These are phyloP conservation scores for Plasmodium knowlesi DNA, from an alignment of 169 alveolate genomes.

Conservation along the genomic window DNA sequence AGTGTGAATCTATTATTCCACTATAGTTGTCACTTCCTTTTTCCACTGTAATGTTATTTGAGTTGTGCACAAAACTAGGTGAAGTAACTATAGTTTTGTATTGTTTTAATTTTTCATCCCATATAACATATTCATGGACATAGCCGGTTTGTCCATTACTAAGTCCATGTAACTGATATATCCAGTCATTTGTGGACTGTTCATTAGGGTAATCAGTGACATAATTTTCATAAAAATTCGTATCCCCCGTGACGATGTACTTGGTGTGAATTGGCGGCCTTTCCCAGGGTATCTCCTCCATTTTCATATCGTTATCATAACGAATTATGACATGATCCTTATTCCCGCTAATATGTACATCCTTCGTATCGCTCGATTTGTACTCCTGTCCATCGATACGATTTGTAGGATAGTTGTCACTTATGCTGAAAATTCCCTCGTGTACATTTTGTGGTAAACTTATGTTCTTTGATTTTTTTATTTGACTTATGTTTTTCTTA, in stretches of 20 bases:
- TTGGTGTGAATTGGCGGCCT: constrained; percentile 1
- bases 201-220: constrained; percentile 1
- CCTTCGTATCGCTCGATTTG: not conserved
- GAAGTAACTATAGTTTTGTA: not conserved
- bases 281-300: not conserved
- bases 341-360: not conserved
- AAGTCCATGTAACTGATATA: not conserved
- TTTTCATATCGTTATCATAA: not conserved
- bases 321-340: not conserved
- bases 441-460: not conserved
- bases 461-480: constrained; percentile 32
- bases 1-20: not conserved
- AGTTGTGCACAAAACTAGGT: not conserved
- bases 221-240: constrained; percentile 12
- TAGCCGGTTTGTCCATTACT: not conserved
- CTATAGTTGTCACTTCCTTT: not conserved
- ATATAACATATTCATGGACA: not conserved
- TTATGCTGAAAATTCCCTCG: constrained; percentile 2
- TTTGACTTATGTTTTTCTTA: constrained; percentile 49
- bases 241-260: not conserved
- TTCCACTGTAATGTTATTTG: not conserved
- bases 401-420: constrained; percentile 11
- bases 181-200: not conserved
- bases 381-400: not conserved
- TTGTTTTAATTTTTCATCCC: not conserved